Base-by-base conservation (phyloP, 768 basidiomycete genomes). In the Podaxis pistillaris region DNA sequence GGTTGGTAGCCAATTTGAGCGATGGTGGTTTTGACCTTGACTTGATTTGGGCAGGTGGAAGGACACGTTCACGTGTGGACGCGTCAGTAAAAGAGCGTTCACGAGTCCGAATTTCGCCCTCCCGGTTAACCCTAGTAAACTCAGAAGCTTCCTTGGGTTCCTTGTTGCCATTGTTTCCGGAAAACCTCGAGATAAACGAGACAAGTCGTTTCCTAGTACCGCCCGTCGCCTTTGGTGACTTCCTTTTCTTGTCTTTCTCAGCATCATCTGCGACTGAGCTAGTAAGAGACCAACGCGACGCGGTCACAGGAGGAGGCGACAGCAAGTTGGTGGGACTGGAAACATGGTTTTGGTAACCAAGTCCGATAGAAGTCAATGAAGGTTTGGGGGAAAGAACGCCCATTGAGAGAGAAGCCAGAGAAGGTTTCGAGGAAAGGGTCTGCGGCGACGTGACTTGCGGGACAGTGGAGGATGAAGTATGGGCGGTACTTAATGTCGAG, bases 161-260 rank as follows among this genome's bases (percentile, higher is more conserved):
- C 46, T 62, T 62, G 44, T 4, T 24, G 19, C 46, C 3, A 37
- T 33, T 17, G 22, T 50, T 46, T 24, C 60, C 60, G 26, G 64
- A 7, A 17, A 65, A 15, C 52, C 54, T 61, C 6, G 63, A 60
- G 37, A 67, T 64, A 36, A 67, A 60, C 15, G 63, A 64, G n/a
- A 38, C 64, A 17, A 67, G 54, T n/a, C 66, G 51, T 24, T 59
- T 60, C 53, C 64, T 56, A 15, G 57, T 60, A 40, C 47, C 63
- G 6, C 53, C 63, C 49, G 1, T 19, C 9, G 49, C 12, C 24
- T 26, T 50, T 50, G 19, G 49, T 9, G 13, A 24, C 49, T 40
- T 60, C 38, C 51, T 44, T 28, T 58, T 41, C 40, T 61, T 60
- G 17, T 64, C 64, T 36, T 61, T 53, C 28, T 65, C 67, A 58